These are phyloP conservation scores for Voacanga thouarsii DNA, from an alignment of 257 asterid species.

Conservation along the genomic window DNA sequence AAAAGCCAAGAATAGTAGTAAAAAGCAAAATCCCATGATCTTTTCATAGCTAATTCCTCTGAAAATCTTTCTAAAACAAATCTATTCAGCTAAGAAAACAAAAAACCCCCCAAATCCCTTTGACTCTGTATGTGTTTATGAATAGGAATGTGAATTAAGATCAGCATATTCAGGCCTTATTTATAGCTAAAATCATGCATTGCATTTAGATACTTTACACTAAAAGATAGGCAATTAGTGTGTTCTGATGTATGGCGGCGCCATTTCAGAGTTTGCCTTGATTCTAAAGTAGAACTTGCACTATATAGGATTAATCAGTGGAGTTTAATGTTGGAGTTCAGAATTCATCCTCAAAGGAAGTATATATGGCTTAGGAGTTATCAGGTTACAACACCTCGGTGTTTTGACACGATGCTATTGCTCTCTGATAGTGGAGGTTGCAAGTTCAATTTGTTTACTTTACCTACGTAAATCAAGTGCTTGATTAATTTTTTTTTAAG, in stretches of 20 bases:
- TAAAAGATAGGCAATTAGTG: not conserved
- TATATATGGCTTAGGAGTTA: constrained; percentile 8
- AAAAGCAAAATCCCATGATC: constrained; percentile 8
- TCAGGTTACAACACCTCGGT: constrained; percentile 1
- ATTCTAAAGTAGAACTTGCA: not conserved
- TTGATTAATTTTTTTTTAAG: too few species aligned
- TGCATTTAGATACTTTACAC: not conserved
- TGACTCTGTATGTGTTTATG: not conserved
- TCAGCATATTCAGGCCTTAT: constrained; percentile 4
- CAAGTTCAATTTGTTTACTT: too few species aligned
- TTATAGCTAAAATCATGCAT: constrained; percentile 14
- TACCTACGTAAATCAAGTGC: too few species aligned
- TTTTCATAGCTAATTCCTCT: constrained; percentile 27
- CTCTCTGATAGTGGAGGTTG: too few species aligned
- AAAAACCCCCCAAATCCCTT: not conserved
- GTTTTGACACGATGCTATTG: not conserved
- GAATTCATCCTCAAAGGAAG: not conserved
- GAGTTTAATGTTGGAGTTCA: not conserved
- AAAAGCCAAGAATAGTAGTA: constrained; percentile 14
- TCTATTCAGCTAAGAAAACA: not conserved
- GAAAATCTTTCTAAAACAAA: not conserved
- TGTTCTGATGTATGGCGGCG: constrained; percentile 35
- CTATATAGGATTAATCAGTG: not conserved
- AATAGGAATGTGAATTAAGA: not conserved
- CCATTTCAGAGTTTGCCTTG: constrained; percentile 7